Evolutionary conservation across 2,329 filamentous ascomycete species (phyloP).

Genomic region (Biscogniauxia marginata): DNA sequence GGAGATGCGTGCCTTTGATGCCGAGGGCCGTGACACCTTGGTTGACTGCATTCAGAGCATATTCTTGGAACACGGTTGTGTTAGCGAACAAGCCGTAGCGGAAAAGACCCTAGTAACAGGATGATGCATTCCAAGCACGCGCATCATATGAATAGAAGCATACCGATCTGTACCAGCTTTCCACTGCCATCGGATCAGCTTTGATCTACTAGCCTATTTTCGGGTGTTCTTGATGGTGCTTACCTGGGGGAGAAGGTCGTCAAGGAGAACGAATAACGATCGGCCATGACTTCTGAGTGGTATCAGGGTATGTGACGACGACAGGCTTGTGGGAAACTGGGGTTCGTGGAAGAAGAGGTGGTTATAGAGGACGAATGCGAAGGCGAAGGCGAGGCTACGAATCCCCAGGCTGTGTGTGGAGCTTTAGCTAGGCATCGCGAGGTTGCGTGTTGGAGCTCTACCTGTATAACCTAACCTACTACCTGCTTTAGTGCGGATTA

Average conservation of each 20-base stretch:
- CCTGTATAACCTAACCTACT: neutral
- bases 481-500: neutral
- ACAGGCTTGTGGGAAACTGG: constrained; percentile 6
- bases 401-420: constrained; percentile 21
- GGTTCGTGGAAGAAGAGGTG: constrained; percentile 9
- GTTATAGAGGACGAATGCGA: constrained; percentile 8
- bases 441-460: constrained; percentile 28
- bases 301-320: constrained; percentile 9
- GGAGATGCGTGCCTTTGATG: constrained; percentile 76
- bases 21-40: constrained; percentile 97
- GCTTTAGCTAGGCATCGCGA: constrained; percentile 27
- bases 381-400: constrained; percentile 17
- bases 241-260: constrained; percentile 99
- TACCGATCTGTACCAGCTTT: constrained; percentile 98
- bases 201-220: constrained; percentile 40
- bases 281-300: constrained; percentile 68
- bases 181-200: constrained; percentile 62
- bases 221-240: constrained; percentile 38
- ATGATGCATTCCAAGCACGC: neutral
- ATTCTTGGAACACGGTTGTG: constrained; percentile 60
- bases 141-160: constrained; percentile 18
- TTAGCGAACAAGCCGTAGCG: constrained; percentile 8
- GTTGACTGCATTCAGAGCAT: constrained; percentile 98
- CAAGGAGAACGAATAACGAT: constrained; percentile 98
- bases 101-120: neutral